These are phyloP conservation scores for Colletotrichum incanum DNA, from an alignment of 2,329 filamentous ascomycete genomes.

Conservation along the genomic window DNA sequence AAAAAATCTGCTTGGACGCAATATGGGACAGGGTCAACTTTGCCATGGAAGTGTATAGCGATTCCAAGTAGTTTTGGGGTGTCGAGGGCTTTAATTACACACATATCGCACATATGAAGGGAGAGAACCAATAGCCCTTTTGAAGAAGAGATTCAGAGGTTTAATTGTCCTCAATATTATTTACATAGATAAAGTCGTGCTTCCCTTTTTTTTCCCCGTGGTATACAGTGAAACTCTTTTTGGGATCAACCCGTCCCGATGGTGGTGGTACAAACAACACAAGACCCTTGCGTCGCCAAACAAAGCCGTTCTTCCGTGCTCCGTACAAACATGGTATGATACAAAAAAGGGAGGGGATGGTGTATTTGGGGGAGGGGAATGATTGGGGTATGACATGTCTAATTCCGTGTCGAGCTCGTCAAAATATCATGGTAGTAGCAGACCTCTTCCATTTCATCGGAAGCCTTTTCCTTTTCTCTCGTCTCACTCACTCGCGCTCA, in stretches of 20 bases:
- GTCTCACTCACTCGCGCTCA: neutral
- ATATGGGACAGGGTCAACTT: neutral
- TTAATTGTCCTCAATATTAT: constrained; percentile 23
- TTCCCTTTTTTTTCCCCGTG: constrained; percentile 1
- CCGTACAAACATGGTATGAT: constrained; percentile 33
- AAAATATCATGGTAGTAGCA: neutral
- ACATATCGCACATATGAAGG: neutral
- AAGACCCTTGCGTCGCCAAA: constrained; percentile 20
- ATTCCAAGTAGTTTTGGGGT: neutral
- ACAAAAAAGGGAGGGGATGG: constrained; percentile 21
- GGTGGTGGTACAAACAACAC: constrained; percentile 27
- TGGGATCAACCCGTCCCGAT: constrained; percentile 5
- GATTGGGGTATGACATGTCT: constrained; percentile 21
- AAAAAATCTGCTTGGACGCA: neutral
- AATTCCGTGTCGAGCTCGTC: constrained; percentile 16
- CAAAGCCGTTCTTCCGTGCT: constrained; percentile 18
- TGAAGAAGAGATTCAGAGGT: constrained; percentile 40
- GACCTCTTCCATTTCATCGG: constrained; percentile 10
- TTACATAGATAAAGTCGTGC: constrained; percentile 33
- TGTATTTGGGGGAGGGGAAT: neutral
- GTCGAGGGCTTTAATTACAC: neutral
- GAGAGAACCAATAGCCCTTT: neutral
- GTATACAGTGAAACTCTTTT: constrained; percentile 13
- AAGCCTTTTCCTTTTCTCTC: neutral
- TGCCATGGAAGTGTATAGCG: neutral